phyloP scores from a whole-genome alignment of 257 asterid species.

The Solanum peruvianum region DNA sequence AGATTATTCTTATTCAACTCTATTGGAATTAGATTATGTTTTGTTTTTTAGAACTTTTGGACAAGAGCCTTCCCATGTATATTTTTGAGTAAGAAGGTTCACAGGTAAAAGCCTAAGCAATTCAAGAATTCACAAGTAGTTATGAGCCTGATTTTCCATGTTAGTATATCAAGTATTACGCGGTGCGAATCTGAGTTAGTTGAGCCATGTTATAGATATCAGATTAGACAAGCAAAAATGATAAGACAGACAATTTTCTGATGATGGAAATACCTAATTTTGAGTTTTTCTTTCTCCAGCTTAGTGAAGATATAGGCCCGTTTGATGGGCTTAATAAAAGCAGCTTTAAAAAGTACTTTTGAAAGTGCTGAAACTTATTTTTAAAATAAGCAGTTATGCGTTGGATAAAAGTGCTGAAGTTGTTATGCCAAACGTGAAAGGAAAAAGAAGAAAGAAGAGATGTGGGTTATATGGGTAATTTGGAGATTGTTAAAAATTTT shows the following conservation, averaged over 20 bases:
- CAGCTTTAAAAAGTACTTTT: too few relatives aligned
- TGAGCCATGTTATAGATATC: neutral
- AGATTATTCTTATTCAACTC: neutral
- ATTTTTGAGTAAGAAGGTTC: conserved; percentile 6
- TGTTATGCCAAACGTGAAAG: too few relatives aligned
- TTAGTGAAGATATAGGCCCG: neutral
- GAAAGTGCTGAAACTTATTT: too few relatives aligned
- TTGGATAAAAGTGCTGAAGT: too few relatives aligned
- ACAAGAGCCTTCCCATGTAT: conserved; percentile 1
- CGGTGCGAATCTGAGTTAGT: neutral
- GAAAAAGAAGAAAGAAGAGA: too few relatives aligned
- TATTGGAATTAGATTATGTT: neutral
- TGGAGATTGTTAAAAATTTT: too few relatives aligned
- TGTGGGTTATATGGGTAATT: too few relatives aligned
- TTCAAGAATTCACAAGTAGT: neutral
- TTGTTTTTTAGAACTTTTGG: neutral
- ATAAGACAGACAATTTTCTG: neutral
- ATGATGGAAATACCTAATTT: neutral
- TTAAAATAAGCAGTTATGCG: too few relatives aligned
- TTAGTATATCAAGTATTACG: neutral
- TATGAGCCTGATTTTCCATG: neutral
- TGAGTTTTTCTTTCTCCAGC: neutral
- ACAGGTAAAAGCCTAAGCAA: neutral
- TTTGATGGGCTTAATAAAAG: too few relatives aligned
- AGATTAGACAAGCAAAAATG: neutral